Evolutionary conservation across 2,329 filamentous ascomycete genomes (phyloP), one percentile per base, ranked within the genome.

Genomic region (Trichoderma guizhouense): DNA sequence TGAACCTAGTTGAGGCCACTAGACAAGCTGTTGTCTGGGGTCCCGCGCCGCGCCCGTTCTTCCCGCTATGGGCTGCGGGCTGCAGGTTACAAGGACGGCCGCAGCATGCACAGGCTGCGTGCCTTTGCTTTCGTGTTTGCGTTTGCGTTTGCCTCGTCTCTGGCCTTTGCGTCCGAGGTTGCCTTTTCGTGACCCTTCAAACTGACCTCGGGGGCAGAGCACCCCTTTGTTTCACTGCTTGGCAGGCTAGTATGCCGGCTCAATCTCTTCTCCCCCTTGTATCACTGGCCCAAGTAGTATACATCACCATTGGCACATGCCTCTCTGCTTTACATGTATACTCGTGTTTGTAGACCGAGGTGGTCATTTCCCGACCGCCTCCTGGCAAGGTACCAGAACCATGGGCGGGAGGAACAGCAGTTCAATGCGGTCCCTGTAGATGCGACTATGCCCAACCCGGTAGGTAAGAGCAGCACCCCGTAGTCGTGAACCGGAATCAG

Each of bases 21-120:
- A 53, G 34, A 15, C 32, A 18, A 7, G 28, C 53, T 62, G 47
- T 43, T 43, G 51, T 70, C 71, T 72, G 77, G 79, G 79, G 79
- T 79, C 76, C 76, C 78, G 78, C 73, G 73, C 75, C 74, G 75
- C 79, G 78, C 79, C 78, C 79, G 60, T 63, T 63, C 58, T 61
- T 36, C 58, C 32, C 58, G 76, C 78, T 79, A 77, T 79, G 74
- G 74, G 71, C 66, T 71, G 78, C 71, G 58, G 71, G 66, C 67
- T 70, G 71, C 66, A 71, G 79, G 81, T 77, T 79, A 79, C 80
- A 82, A 80, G 80, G 76, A 72, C 76, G 81, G 81, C 81, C 81
- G 81, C 81, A 82, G 80, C 72, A 79, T 78, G 79, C 79, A 80
- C 76, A 71, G 78, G 75, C 76, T 75, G 73, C 77, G 77, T 79